phyloP scores from a whole-genome alignment of 768 basidiomycete species.

The Lactarius indigo region DNA sequence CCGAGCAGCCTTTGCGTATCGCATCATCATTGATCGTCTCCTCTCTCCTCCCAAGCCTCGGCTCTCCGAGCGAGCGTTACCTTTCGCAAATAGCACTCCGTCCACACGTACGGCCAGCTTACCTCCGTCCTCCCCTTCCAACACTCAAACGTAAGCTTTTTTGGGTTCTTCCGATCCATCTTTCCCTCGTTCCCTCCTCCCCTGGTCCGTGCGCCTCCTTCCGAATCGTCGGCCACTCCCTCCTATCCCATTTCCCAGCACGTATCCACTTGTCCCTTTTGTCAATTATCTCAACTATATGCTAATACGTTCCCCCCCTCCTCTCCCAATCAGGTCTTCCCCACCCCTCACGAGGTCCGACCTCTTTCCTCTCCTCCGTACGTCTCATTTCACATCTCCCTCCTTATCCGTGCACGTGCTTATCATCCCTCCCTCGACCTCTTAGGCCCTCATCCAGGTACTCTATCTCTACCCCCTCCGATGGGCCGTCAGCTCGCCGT shows the following conservation, averaged over 20 bases:
- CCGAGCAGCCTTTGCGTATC: conserved; percentile 21
- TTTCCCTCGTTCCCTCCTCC: conserved; percentile 11
- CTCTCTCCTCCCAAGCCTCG: conserved; percentile 25
- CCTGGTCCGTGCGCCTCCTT: conserved; percentile 20
- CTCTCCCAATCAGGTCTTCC: conserved; percentile 17
- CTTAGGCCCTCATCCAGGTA: conserved; percentile 11
- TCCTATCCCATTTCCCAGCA: conserved; percentile 11
- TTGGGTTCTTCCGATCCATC: conserved; percentile 23
- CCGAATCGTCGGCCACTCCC: conserved; percentile 16
- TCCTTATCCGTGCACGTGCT: conserved; percentile 21
- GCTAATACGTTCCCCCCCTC: conserved; percentile 11
- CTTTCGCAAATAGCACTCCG: conserved; percentile 16
- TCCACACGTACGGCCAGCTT: conserved; percentile 20
- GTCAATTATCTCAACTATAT: conserved; percentile 9
- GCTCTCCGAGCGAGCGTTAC: conserved; percentile 25
- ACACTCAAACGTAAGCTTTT: conserved; percentile 24
- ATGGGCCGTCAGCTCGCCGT: conserved; percentile 3
- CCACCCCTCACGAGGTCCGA: conserved; percentile 11
- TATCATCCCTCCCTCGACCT: conserved; percentile 1
- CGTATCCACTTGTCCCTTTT: conserved; percentile 15
- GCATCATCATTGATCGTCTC: conserved; percentile 28
- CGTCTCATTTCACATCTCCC: not conserved
- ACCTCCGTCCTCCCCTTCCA: conserved; percentile 14
- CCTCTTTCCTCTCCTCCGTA: not conserved
- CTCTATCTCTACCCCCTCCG: not conserved